Conservation (phyloP, 2,329 filamentous ascomycete genomes). For the Colletotrichum eleusines region DNA sequence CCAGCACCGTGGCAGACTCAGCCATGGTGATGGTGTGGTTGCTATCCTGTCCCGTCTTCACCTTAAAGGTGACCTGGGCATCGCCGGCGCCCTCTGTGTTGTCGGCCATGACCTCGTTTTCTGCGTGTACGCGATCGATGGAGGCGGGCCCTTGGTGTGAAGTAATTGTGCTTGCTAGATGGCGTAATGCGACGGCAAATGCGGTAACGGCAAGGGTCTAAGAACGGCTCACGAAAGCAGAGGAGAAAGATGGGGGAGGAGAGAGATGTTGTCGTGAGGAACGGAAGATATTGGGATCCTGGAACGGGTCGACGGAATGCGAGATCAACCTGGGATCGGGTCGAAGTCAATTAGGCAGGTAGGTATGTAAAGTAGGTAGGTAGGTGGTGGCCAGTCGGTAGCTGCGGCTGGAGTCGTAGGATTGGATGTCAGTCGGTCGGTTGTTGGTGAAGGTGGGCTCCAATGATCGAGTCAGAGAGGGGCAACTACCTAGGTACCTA, state of each 20-base stretch:
- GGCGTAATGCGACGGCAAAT: conserved; percentile 13
- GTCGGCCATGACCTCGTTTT: conserved; percentile 69
- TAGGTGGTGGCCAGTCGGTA: conserved; percentile 24
- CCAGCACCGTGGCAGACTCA: conserved; percentile 79
- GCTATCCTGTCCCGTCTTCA: conserved; percentile 95
- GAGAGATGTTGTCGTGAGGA: conserved; percentile 5
- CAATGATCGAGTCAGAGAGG: conserved; percentile 29
- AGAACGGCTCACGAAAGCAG: conserved; percentile 1
- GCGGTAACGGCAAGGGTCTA: neutral
- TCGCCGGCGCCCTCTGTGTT: conserved; percentile 71
- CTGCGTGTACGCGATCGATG: neutral
- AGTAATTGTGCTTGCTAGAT: conserved; percentile 8
- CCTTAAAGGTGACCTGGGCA: conserved; percentile 90
- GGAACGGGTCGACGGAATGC: conserved; percentile 20
- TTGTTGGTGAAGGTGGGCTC: conserved; percentile 34
- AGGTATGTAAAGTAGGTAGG: conserved; percentile 22
- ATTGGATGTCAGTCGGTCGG: conserved; percentile 24
- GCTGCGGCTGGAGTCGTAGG: conserved; percentile 31
- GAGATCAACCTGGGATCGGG: conserved; percentile 16
- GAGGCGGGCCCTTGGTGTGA: conserved; percentile 1
- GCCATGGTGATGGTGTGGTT: conserved; percentile 87
- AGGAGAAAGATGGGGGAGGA: neutral
- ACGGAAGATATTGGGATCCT: conserved; percentile 26
- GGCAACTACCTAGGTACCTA: conserved; percentile 22
- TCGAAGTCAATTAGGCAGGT: conserved; percentile 16